These are phyloP conservation scores for Colletotrichum viniferum DNA, from an alignment of 2,329 filamentous ascomycete genomes.

Conservation along the genomic window DNA sequence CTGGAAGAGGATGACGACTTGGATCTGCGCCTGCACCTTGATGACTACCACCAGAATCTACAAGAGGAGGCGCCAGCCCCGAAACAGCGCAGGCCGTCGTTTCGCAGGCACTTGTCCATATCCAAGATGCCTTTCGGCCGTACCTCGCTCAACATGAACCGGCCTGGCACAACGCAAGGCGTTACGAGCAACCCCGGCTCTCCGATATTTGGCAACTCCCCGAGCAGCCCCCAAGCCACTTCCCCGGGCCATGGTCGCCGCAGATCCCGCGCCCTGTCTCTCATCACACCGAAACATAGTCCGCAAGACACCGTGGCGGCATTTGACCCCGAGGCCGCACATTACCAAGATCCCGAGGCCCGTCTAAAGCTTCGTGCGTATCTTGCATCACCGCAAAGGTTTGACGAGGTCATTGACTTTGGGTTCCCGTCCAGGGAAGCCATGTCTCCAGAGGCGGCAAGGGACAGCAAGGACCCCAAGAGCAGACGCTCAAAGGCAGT, in stretches of 20 bases:
- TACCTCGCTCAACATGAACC: conserved; percentile 53
- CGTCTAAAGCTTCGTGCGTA: conserved; percentile 85
- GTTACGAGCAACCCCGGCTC: conserved; percentile 22
- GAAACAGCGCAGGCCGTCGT: conserved; percentile 61
- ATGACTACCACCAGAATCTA: conserved; percentile 72
- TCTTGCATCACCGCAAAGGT: conserved; percentile 88
- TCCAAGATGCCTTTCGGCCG: conserved; percentile 68
- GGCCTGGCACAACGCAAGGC: conserved; percentile 49
- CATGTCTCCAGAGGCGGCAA: conserved; percentile 34
- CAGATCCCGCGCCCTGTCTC: conserved; percentile 60
- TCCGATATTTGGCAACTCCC: conserved; percentile 28
- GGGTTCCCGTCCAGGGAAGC: conserved; percentile 76
- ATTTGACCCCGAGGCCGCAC: conserved; percentile 74
- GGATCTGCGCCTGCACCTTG: conserved; percentile 68
- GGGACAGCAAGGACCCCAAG: conserved; percentile 30
- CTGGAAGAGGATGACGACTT: conserved; percentile 75
- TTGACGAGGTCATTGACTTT: conserved; percentile 93
- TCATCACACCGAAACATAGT: conserved; percentile 55
- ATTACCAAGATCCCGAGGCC: conserved; percentile 91
- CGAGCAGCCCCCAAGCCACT: conserved; percentile 5
- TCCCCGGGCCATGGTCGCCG: conserved; percentile 45
- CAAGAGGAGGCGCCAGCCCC: conserved; percentile 52
- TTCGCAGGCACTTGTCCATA: conserved; percentile 75
- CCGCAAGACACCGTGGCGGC: conserved; percentile 50
- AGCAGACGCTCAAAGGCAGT: not conserved